These are phyloP conservation scores for Ustilago cynodontis DNA, from an alignment of 1,284 basidiomycete genomes.

Conservation along the genomic window DNA sequence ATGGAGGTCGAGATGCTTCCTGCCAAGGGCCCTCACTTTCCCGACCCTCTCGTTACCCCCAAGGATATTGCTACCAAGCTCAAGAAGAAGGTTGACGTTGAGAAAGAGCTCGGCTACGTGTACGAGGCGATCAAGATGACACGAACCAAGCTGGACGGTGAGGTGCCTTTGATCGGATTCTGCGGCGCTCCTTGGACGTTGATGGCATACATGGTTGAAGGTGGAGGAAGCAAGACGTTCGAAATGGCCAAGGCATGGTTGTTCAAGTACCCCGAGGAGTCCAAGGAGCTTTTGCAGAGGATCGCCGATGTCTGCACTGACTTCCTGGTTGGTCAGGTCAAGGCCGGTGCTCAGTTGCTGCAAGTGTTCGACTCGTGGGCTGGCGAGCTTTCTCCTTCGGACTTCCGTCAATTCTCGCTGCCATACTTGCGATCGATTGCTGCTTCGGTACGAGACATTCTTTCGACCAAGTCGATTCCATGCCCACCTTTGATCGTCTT, in stretches of 20 bases:
- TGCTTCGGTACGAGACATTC: slow-evolving; percentile 61
- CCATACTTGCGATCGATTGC: slow-evolving; percentile 67
- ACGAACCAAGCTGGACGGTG: slow-evolving; percentile 63
- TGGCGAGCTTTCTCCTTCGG: slow-evolving; percentile 67
- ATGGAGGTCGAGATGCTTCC: slow-evolving; percentile 69
- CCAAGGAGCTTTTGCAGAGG: slow-evolving; percentile 63
- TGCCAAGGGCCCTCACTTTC: slow-evolving; percentile 67
- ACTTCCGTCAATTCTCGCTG: slow-evolving; percentile 67
- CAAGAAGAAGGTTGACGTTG: slow-evolving; percentile 66
- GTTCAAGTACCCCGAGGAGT: slow-evolving; percentile 67
- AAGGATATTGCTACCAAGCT: slow-evolving; percentile 62
- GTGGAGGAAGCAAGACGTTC: slow-evolving; percentile 67
- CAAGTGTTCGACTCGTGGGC: slow-evolving; percentile 70
- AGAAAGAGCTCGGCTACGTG: slow-evolving; percentile 69
- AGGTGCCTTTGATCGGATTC: slow-evolving; percentile 69
- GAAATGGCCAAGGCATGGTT: slow-evolving; percentile 69
- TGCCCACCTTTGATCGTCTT: slow-evolving; percentile 68
- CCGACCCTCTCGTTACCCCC: slow-evolving; percentile 63
- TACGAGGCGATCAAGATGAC: slow-evolving; percentile 67
- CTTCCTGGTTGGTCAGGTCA: slow-evolving; percentile 68
- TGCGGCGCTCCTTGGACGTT: slow-evolving; percentile 69
- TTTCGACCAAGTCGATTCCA: slow-evolving; percentile 57
- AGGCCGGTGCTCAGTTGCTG: slow-evolving; percentile 66
- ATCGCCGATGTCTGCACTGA: slow-evolving; percentile 67
- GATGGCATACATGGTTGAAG: slow-evolving; percentile 70